phyloP scores from a whole-genome alignment of 2,329 filamentous ascomycete species.

The Hypocreales sp. region DNA sequence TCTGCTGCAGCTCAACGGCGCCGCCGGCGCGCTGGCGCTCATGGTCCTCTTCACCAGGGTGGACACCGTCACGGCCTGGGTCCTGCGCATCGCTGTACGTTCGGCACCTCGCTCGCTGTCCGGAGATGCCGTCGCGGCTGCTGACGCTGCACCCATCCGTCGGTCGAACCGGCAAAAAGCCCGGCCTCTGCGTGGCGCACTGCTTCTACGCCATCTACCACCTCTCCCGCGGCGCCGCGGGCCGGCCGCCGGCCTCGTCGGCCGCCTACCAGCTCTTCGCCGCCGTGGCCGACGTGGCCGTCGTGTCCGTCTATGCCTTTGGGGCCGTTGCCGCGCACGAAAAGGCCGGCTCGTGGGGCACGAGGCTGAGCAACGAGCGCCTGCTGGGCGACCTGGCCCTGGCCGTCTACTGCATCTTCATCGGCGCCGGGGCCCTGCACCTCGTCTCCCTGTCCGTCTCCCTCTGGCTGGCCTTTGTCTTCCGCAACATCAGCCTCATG shows the following conservation, averaged over 20 bases:
- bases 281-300: conserved; percentile 48
- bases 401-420: conserved; percentile 52
- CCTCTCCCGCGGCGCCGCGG: conserved; percentile 52
- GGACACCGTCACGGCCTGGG: conserved; percentile 50
- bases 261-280: conserved; percentile 85
- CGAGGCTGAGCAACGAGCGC: conserved; percentile 42
- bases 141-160: no score
- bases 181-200: conserved; percentile 58
- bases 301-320: conserved; percentile 40
- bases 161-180: no score
- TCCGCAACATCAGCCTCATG: conserved; percentile 65
- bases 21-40: conserved; percentile 55
- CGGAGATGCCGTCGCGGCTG: no score
- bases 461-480: conserved; percentile 60
- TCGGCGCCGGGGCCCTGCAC: conserved; percentile 52
- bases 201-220: conserved; percentile 71
- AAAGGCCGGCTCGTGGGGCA: conserved; percentile 43
- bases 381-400: conserved; percentile 46
- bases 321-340: conserved; percentile 30
- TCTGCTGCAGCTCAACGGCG: conserved; percentile 49
- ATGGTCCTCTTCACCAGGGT: conserved; percentile 63
- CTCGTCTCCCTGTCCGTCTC: conserved; percentile 54
- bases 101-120: no score
- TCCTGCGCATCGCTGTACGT: conserved; percentile 62
- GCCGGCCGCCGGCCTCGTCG: conserved; percentile 62